These are phyloP conservation scores for Rickenella mellea DNA, from an alignment of 768 basidiomycete genomes.

Conservation along the genomic window DNA sequence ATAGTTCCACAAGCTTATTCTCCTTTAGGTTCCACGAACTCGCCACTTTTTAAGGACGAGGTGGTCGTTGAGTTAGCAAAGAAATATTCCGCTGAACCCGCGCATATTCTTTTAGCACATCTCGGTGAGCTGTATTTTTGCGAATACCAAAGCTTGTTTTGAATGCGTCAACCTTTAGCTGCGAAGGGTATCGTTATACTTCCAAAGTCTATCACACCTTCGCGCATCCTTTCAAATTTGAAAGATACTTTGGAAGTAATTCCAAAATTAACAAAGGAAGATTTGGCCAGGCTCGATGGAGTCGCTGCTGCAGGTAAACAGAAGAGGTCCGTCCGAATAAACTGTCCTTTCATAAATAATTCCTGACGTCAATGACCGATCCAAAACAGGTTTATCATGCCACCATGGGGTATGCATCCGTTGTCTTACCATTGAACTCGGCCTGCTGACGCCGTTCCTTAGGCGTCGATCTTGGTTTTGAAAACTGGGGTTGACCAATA, in stretches of 20 bases:
- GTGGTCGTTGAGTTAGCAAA: slow-evolving; percentile 48
- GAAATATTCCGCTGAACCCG: slow-evolving; percentile 41
- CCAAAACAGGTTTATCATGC: slow-evolving; percentile 41
- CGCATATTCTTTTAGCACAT: slow-evolving; percentile 56
- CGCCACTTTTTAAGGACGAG: slow-evolving; percentile 58
- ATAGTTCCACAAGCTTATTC: slow-evolving; percentile 77
- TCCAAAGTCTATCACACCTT: slow-evolving; percentile 69
- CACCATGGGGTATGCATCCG: slow-evolving; percentile 53
- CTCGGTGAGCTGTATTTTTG: slow-evolving; percentile 31
- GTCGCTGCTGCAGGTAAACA: slow-evolving; percentile 47
- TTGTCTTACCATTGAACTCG: slow-evolving; percentile 4
- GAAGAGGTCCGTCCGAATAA: slow-evolving; percentile 31
- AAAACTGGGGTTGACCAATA: slow-evolving; percentile 42
- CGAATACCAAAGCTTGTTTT: not conserved
- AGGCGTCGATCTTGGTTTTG: slow-evolving; percentile 64
- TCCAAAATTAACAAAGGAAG: slow-evolving; percentile 36
- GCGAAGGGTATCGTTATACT: slow-evolving; percentile 56
- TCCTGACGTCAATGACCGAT: not conserved
- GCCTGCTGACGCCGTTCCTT: slow-evolving; percentile 3
- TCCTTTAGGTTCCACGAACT: slow-evolving; percentile 62
- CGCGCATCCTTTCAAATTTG: slow-evolving; percentile 55
- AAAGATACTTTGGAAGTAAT: slow-evolving; percentile 38
- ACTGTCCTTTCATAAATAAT: slow-evolving; percentile 1
- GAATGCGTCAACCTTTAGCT: slow-evolving; percentile 27
- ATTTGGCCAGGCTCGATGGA: slow-evolving; percentile 47